Evolutionary conservation across 75 land plant genomes (phyloP).

Genomic region (Pinus tabuliformis): DNA sequence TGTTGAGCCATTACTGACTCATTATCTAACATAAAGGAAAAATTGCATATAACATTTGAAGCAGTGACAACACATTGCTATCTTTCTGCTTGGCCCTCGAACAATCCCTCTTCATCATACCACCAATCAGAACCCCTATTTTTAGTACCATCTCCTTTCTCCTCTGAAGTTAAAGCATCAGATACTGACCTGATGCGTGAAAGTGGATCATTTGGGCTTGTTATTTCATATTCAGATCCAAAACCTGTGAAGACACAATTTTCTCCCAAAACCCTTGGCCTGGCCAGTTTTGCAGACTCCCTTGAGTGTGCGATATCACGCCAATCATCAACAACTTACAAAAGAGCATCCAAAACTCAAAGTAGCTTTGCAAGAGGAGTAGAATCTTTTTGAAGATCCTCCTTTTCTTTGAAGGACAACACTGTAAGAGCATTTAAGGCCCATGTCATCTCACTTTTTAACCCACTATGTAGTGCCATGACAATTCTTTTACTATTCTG

Average conservation of each 20-base stretch:
- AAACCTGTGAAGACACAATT: slow-evolving; percentile 75
- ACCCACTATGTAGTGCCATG: no score
- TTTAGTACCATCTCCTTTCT: slow-evolving; percentile 20
- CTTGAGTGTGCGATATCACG: slow-evolving; percentile 83
- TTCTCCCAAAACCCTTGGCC: slow-evolving; percentile 61
- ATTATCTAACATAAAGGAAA: slow-evolving; percentile 98
- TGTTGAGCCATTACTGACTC: slow-evolving; percentile 86
- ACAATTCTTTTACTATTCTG: no score
- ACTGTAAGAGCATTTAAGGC: no score
- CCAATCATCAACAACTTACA: slow-evolving; percentile 76
- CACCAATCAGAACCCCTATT: slow-evolving; percentile 63
- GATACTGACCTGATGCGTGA: slow-evolving; percentile 31
- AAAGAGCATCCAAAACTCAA: no score
- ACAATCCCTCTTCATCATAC: slow-evolving; percentile 95
- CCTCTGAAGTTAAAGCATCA: slow-evolving; percentile 36
- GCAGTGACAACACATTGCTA: slow-evolving; percentile 94
- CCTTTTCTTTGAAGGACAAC: no score
- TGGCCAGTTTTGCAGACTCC: slow-evolving; percentile 44
- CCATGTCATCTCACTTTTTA: no score
- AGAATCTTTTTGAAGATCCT: no score
- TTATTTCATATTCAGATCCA: slow-evolving; percentile 76
- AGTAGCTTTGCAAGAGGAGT: no score
- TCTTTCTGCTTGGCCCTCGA: slow-evolving; percentile 82
- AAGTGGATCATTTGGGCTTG: no score
- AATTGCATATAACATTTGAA: slow-evolving; percentile 92